Percentiles rank a stretch among this genome's conserved stretches.
These are phyloP conservation scores for Mallotus repandus DNA, from an alignment of 441 rosid species.

Conservation along the genomic window DNA sequence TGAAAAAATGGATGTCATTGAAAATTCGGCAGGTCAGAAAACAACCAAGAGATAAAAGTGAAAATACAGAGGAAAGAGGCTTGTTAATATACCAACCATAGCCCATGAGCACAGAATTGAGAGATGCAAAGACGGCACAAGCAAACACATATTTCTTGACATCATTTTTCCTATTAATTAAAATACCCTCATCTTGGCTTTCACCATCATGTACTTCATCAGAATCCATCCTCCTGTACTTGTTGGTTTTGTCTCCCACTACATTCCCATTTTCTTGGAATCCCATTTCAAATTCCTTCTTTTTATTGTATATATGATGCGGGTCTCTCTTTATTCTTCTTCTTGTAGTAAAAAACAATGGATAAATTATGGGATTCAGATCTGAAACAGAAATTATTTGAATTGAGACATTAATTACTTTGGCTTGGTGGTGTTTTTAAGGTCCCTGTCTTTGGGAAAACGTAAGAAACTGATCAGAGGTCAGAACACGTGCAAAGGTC, in stretches of 20 bases:
- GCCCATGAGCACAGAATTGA: constrained; percentile 82
- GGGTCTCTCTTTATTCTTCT: constrained; percentile 1
- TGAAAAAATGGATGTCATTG: too few relatives aligned
- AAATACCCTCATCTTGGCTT: constrained; percentile 10
- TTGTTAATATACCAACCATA: constrained; percentile 47
- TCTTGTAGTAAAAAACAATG: background rate
- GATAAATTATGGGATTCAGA: background rate
- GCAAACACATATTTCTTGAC: constrained; percentile 59
- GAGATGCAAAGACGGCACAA: constrained; percentile 78
- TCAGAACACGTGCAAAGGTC: too few relatives aligned
- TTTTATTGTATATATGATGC: background rate
- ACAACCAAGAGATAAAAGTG: background rate
- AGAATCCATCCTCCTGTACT: constrained; percentile 38
- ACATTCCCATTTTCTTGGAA: constrained; percentile 25
- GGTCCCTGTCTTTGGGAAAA: background rate
- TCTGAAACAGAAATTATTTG: background rate
- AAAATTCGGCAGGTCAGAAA: constrained; percentile 2
- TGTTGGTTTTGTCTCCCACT: constrained; percentile 17
- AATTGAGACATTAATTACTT: too few relatives aligned
- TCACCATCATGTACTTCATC: constrained; percentile 18
- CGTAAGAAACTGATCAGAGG: background rate
- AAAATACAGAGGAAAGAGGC: background rate
- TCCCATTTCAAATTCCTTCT: constrained; percentile 20
- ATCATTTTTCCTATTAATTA: constrained; percentile 9
- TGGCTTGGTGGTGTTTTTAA: background rate